phyloP scores from a whole-genome alignment of 139 green algal genomes.

The Dunaliella primolecta region DNA sequence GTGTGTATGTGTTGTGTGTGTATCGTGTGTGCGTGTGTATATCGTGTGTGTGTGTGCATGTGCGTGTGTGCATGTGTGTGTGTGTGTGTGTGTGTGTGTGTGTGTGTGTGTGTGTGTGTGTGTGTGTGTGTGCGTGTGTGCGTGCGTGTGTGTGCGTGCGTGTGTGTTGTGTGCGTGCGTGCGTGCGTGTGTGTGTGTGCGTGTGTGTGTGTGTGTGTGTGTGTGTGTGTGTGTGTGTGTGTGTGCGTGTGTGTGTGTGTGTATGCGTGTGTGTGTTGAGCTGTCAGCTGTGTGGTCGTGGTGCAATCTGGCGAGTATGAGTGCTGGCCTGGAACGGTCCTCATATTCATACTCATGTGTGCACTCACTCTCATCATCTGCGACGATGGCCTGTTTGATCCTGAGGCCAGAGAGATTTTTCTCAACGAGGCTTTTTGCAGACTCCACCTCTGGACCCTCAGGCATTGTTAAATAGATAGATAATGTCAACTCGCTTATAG shows the following conservation, averaged over 20 bases:
- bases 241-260: no score
- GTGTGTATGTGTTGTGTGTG: conserved; percentile 3
- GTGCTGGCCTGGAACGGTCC: no score
- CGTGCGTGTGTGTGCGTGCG: background rate
- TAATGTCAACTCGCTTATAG: no score
- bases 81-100: conserved; percentile 6
- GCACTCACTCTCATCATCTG: conserved; percentile 35
- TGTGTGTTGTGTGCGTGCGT: background rate
- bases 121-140: background rate
- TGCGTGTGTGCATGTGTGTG: background rate
- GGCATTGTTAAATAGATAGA: conserved; percentile 63
- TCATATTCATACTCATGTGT: background rate
- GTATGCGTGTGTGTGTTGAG: no score
- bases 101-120: conserved; percentile 10
- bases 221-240: no score
- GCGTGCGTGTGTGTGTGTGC: no score
- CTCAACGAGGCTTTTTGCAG: conserved; percentile 45
- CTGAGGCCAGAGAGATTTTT: conserved; percentile 28
- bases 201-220: no score
- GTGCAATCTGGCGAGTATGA: no score
- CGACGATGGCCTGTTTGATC: conserved; percentile 38
- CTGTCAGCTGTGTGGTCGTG: no score
- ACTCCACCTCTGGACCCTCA: conserved; percentile 79
- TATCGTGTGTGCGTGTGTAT: conserved; percentile 3
- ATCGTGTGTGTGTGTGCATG: conserved; percentile 5